These are phyloP conservation scores for Pseudogymnoascus sp. DNA, from an alignment of 2,329 filamentous ascomycete species.

Conservation along the genomic window DNA sequence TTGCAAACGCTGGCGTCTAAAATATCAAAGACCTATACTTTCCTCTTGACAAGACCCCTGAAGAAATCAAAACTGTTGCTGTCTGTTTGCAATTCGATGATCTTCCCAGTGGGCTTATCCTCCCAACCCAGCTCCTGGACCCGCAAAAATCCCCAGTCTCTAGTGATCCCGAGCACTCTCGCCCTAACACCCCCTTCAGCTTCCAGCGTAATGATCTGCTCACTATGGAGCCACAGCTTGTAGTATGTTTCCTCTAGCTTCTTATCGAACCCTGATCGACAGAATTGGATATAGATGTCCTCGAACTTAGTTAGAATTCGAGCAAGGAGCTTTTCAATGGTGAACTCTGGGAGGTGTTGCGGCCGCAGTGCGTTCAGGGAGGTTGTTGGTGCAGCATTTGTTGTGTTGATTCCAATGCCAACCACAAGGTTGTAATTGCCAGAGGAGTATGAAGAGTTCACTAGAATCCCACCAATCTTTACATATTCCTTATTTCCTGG, in stretches of 20 bases:
- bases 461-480: conserved; percentile 89
- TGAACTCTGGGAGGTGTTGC: conserved; percentile 47
- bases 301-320: conserved; percentile 75
- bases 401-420: conserved; percentile 80
- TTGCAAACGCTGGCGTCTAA: conserved; percentile 34
- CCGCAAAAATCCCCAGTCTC: conserved; percentile 82
- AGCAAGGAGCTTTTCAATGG: conserved; percentile 74
- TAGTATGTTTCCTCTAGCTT: conserved; percentile 75
- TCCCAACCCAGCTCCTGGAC: conserved; percentile 75
- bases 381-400: conserved; percentile 78
- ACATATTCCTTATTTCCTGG: conserved; percentile 53
- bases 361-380: conserved; percentile 70
- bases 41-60: conserved; percentile 75
- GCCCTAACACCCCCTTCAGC: conserved; percentile 69
- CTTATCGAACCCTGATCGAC: conserved; percentile 65
- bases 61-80: conserved; percentile 99
- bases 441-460: conserved; percentile 75
- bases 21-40: conserved; percentile 31
- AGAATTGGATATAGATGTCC: conserved; percentile 67
- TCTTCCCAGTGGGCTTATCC: conserved; percentile 67
- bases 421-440: conserved; percentile 78
- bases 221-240: conserved; percentile 75
- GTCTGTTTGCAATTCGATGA: conserved; percentile 86
- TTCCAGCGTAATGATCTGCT: conserved; percentile 68
- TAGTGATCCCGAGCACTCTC: conserved; percentile 76